A percentile compares a stretch with the other conserved stretches of the same genome.
Evolutionary conservation across 2,329 filamentous ascomycete species (phyloP).

Genomic region (Thermothelomyces thermophilus): DNA sequence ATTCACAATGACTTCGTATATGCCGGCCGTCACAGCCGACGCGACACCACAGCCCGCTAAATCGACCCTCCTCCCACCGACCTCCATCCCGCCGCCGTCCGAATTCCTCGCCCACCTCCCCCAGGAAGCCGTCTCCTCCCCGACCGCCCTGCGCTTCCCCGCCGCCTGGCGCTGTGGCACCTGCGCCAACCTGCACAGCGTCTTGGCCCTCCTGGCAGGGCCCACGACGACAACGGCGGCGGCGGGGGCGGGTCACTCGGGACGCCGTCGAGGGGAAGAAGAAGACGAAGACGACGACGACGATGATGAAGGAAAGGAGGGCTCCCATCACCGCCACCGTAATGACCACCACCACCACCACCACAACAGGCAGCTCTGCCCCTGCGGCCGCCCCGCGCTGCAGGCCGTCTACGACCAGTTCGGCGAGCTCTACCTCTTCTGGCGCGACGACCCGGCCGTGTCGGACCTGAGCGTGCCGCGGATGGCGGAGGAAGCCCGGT

Average conservation of each 20-base stretch:
- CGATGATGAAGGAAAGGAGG: neutral
- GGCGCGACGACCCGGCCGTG: slow-evolving; percentile 23
- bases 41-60: neutral
- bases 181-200: slow-evolving; percentile 17
- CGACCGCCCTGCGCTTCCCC: slow-evolving; percentile 19
- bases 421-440: slow-evolving; percentile 25
- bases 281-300: too few species aligned
- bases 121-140: neutral
- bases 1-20: neutral
- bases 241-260: too few species aligned
- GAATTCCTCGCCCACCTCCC: neutral
- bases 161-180: slow-evolving; percentile 25
- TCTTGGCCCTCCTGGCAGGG: slow-evolving; percentile 10
- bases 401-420: slow-evolving; percentile 27
- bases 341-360: neutral
- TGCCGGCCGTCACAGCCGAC: neutral
- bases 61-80: neutral
- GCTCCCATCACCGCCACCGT: neutral
- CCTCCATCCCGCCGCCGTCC: neutral
- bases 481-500: slow-evolving; percentile 22
- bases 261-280: too few species aligned
- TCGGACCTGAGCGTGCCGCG: slow-evolving; percentile 20
- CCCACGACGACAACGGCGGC: neutral
- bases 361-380: slow-evolving; percentile 1
- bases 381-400: slow-evolving; percentile 21